These are phyloP conservation scores for Mortierella sp. DNA, from an alignment of 371 early-diverging fungal genomes.

Conservation along the genomic window DNA sequence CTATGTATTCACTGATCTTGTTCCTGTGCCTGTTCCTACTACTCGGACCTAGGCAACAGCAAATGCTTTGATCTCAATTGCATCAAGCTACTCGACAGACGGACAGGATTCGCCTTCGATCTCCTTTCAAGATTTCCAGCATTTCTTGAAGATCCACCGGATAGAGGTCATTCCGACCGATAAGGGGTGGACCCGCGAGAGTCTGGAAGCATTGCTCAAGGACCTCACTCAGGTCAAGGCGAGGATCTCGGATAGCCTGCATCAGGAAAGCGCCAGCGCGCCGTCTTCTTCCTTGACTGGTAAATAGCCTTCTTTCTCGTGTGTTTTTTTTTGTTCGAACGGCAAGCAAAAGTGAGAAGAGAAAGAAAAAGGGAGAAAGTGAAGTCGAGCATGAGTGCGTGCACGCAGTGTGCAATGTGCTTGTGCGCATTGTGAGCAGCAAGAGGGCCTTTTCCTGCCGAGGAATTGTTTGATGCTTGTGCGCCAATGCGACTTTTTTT, in stretches of 20 bases:
- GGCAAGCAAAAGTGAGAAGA: slow-evolving; percentile 1
- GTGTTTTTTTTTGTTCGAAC: neutral
- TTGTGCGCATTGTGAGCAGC: slow-evolving; percentile 15
- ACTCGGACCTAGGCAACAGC: slow-evolving; percentile 41
- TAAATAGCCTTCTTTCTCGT: neutral
- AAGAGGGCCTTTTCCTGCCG: neutral
- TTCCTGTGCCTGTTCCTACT: neutral
- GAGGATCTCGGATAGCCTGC: slow-evolving; percentile 42
- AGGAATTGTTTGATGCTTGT: neutral
- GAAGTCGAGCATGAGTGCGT: neutral
- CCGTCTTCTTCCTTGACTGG: neutral
- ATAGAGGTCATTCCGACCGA: slow-evolving; percentile 57
- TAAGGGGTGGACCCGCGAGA: slow-evolving; percentile 49
- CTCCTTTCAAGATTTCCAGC: slow-evolving; percentile 56
- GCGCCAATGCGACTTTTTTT: neutral
- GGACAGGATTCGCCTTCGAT: slow-evolving; percentile 53
- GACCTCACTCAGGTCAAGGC: slow-evolving; percentile 48
- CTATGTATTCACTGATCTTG: neutral
- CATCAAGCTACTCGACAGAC: slow-evolving; percentile 35
- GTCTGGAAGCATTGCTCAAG: slow-evolving; percentile 40
- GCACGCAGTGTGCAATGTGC: neutral
- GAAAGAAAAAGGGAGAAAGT: slow-evolving; percentile 2
- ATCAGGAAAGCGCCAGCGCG: slow-evolving; percentile 35
- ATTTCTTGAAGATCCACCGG: slow-evolving; percentile 54
- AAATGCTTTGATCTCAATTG: slow-evolving; percentile 52